Conservation (phyloP, 2,329 filamentous ascomycete species). For the Diaporthe citriasiana region DNA sequence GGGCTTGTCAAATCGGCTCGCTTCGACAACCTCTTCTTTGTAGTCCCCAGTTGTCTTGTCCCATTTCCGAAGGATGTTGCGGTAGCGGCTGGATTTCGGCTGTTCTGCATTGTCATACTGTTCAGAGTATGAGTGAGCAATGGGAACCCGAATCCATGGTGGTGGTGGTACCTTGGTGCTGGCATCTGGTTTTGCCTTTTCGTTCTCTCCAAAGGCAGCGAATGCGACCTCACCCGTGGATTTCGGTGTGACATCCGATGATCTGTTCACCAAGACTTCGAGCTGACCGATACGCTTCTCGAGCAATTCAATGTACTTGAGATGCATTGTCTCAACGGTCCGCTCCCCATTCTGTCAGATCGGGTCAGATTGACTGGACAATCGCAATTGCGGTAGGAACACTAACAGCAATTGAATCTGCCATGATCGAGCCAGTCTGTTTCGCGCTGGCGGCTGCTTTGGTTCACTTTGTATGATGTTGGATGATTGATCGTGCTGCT, state of each 20-base stretch:
- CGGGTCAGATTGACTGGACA: background rate
- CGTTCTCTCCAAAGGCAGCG: background rate
- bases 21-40: constrained; percentile 39
- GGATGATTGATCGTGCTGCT: too few relatives aligned
- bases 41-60: constrained; percentile 36
- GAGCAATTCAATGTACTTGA: constrained; percentile 29
- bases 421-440: background rate
- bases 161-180: background rate
- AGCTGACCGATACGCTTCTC: constrained; percentile 33
- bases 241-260: background rate
- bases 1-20: constrained; percentile 31
- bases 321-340: constrained; percentile 4
- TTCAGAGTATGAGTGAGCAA: background rate
- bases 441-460: too few relatives aligned
- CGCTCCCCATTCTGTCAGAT: background rate
- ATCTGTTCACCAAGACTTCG: background rate
- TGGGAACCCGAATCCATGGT: too few relatives aligned
- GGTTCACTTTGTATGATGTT: too few relatives aligned
- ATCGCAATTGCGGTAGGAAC: too few relatives aligned
- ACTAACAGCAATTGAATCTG: background rate
- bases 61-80: constrained; percentile 40
- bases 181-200: background rate
- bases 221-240: background rate
- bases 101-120: background rate
- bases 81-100: constrained; percentile 32